These are phyloP conservation scores for Cylindrotheca closterium DNA, from an alignment of 108 stramenopile species.

Conservation along the genomic window DNA sequence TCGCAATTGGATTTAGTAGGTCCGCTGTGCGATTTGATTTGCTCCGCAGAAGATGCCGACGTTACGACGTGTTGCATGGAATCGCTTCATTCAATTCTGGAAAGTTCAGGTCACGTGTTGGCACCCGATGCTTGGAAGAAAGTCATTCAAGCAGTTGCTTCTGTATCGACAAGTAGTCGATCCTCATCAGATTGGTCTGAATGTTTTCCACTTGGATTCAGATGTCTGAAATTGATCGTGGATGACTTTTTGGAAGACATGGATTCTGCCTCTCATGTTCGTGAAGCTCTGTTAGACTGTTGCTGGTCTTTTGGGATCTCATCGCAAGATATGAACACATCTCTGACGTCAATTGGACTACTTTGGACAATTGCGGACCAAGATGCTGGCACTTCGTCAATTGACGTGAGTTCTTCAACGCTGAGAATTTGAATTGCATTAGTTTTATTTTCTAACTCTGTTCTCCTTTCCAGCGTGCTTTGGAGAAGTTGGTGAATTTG, in stretches of 20 bases:
- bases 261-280: constrained; percentile 36
- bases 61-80: constrained; percentile 65
- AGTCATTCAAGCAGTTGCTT: constrained; percentile 56
- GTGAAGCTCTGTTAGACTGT: constrained; percentile 72
- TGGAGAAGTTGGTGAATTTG: constrained; percentile 70
- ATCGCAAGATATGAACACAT: constrained; percentile 87
- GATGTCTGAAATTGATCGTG: constrained; percentile 87
- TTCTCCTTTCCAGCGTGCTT: constrained; percentile 33
- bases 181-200: constrained; percentile 62
- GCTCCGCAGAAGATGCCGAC: constrained; percentile 36
- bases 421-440: neutral
- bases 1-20: constrained; percentile 47
- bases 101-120: constrained; percentile 70
- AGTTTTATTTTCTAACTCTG: neutral
- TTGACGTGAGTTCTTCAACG: constrained; percentile 44
- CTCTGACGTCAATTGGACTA: constrained; percentile 89
- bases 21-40: constrained; percentile 69
- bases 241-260: constrained; percentile 82
- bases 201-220: constrained; percentile 75
- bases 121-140: constrained; percentile 47
- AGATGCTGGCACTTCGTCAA: constrained; percentile 57
- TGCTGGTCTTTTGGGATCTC: constrained; percentile 85
- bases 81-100: constrained; percentile 64
- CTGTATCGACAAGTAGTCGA: constrained; percentile 37
- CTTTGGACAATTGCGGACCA: constrained; percentile 86